A percentile compares a stretch with the other conserved stretches of the same genome.
phyloP scores from a whole-genome alignment of 208 protist genomes.

The Entamoeba histolytica region DNA sequence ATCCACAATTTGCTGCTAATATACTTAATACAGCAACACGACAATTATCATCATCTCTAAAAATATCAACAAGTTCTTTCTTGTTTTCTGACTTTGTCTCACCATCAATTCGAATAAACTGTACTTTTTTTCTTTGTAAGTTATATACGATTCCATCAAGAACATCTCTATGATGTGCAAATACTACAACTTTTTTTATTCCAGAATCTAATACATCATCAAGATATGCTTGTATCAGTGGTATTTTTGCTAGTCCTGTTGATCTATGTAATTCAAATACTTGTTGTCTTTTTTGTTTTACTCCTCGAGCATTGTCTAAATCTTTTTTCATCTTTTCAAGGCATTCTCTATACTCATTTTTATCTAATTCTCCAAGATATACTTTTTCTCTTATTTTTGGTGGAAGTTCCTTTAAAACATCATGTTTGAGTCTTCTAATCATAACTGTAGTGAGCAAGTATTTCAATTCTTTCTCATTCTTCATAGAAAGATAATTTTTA shows the following conservation, averaged over 20 bases:
- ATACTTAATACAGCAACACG: not conserved
- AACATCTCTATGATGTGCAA: conserved; percentile 11
- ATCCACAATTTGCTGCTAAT: conserved; percentile 3
- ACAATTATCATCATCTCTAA: not conserved
- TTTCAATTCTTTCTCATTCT: conserved; percentile 7
- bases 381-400: not conserved
- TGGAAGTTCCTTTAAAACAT: conserved; percentile 9
- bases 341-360: not conserved
- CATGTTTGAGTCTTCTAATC: conserved; percentile 6
- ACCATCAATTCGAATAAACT: conserved; percentile 2
- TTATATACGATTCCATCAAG: not conserved
- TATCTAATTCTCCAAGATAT: not conserved
- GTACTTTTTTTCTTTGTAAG: not conserved
- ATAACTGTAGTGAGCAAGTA: not conserved
- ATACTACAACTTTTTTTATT: conserved; percentile 4
- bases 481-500: not conserved
- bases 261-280: not conserved
- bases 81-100: not conserved
- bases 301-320: not conserved
- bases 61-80: not conserved
- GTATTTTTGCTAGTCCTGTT: not conserved
- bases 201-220: not conserved
- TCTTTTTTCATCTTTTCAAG: not conserved
- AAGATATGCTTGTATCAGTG: not conserved
- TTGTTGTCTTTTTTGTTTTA: not conserved